Evolutionary conservation across 371 early-diverging fungal species (phyloP), one percentile per base, ranked within the genome.

Genomic region (Capillidium rhysosporum): DNA sequence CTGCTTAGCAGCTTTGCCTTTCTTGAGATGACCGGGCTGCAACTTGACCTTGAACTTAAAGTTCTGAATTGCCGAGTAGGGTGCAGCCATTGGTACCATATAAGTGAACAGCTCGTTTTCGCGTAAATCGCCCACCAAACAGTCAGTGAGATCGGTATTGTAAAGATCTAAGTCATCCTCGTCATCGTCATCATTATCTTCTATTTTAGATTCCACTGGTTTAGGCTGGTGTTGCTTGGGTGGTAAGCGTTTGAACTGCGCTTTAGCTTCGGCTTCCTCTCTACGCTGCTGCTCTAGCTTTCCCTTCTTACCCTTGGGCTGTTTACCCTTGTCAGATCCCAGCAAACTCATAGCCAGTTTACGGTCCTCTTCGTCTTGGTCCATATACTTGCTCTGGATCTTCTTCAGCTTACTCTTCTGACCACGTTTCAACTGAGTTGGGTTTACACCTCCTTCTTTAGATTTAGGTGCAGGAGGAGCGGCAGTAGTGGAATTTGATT

Each of bases 1-100:
- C 16, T 30, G 26, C 14, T 59, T 62, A 40, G 54, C 45, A 26
- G 59, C 84, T 70, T 94, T 95, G 52, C 98, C 98, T 69, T 92
- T 91, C 64, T 98, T 99, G 59, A 86, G 65, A 14, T 79, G 65
- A n/a, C 99, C 99, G 2, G 98, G 99, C 0, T 82, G 71, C 41
- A 99, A 67, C 65, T 97, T 96, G 25, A 92, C 86, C 65, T 86
- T 90, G 69, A 89, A 99, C 67, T 91, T 93, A 76, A 83, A 94
- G 52, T 80, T 78, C 24, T 82, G 78, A 16, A 99, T 65, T 0
- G 88, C 73, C 2, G 66, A 61, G 66, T 92, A 99, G 0, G 99
- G 99, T 2, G 95, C 99, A 61, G 92, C 88, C 1, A 98, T 86
- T 0, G 98, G 91, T 20, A 99, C 71, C n/a, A 91, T 90, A 66